Evolutionary conservation across 208 protist species (phyloP), one percentile per base, ranked within the genome.

Genomic region (Leishmania lainsoni): DNA sequence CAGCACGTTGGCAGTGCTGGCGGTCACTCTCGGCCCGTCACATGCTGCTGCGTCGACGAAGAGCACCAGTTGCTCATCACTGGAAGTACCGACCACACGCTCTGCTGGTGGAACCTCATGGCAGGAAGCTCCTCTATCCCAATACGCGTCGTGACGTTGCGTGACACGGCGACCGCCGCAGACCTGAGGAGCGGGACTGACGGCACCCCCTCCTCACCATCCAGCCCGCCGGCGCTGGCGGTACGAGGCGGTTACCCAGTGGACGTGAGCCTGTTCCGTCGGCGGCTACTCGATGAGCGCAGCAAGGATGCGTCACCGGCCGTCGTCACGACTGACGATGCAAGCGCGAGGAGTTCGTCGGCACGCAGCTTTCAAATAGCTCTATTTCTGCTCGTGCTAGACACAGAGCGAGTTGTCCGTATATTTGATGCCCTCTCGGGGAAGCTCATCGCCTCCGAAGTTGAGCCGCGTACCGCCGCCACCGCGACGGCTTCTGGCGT

Each of bases 241-340:
- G 81, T 80, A 26, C 81, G 81, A n/a, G 88, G 87, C 76, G 94
- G 94, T 26, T 93, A 89, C 56, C 92, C 94, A 1, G 76, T 97
- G 48, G 94, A 96, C 79, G 82, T 95, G 26, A 92, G 91, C 70
- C 92, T 97, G 77, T 88, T 95, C 69, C 78, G 90, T 66, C 85
- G 89, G 1, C 35, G 29, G 16, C 70, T 65, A 45, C 35, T 51
- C 48, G 42, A 22, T 10, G 63, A 56, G 54, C n/a, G 32, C 56
- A 12, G 26, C 54, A 32, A 63, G 29, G 45, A 56, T 22, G 14
- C 35, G 45, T 42, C 39, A 63, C 32, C 39, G 52, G 70, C 14
- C 20, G 54, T 42, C 2, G 66, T 42, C 29, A 29, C 14, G 29
- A 12, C 20, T 16, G 69, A 42, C 42, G 51, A 65, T 32, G 48